These are phyloP conservation scores for Kodamaea laetipori DNA, from an alignment of 805 yeast genomes.

Conservation along the genomic window DNA sequence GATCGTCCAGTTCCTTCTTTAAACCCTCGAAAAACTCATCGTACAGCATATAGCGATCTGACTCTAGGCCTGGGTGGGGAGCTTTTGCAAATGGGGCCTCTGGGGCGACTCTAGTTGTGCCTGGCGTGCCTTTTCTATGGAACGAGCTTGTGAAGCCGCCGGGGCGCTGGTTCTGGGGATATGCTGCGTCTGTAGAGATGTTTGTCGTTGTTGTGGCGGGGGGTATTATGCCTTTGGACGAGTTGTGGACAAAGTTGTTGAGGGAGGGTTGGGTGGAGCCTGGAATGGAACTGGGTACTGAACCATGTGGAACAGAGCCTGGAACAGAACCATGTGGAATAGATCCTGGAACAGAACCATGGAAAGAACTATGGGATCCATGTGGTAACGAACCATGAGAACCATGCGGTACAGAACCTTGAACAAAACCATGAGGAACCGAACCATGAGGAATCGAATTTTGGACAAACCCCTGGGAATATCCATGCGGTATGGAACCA, in stretches of 20 bases:
- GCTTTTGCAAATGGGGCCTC: no score
- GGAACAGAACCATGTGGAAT: slow-evolving; percentile 14
- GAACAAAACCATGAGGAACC: slow-evolving; percentile 4
- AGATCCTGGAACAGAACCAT: slow-evolving; percentile 10
- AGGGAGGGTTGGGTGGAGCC: background rate
- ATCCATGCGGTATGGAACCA: slow-evolving; percentile 1
- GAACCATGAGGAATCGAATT: slow-evolving; percentile 2
- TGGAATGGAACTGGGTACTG: background rate
- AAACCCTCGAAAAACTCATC: slow-evolving; percentile 38
- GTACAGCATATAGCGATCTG: slow-evolving; percentile 48
- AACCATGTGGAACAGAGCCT: slow-evolving; percentile 13
- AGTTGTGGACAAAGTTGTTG: slow-evolving; percentile 5
- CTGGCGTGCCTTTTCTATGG: slow-evolving; percentile 4
- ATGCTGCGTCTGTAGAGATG: slow-evolving; percentile 50
- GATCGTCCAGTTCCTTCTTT: slow-evolving; percentile 14
- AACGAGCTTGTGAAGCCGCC: slow-evolving; percentile 10
- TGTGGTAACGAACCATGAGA: slow-evolving; percentile 8
- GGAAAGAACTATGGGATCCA: slow-evolving; percentile 6
- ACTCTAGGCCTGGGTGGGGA: slow-evolving; percentile 20
- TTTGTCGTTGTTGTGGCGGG: slow-evolving; percentile 56
- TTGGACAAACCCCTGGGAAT: background rate
- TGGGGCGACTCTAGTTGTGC: slow-evolving; percentile 2
- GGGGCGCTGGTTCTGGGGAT: slow-evolving; percentile 10
- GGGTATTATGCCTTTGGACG: slow-evolving; percentile 19
- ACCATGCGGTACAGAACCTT: slow-evolving; percentile 2